These are phyloP conservation scores for Tricholoma matsutake DNA, from an alignment of 768 basidiomycete species.

Conservation along the genomic window DNA sequence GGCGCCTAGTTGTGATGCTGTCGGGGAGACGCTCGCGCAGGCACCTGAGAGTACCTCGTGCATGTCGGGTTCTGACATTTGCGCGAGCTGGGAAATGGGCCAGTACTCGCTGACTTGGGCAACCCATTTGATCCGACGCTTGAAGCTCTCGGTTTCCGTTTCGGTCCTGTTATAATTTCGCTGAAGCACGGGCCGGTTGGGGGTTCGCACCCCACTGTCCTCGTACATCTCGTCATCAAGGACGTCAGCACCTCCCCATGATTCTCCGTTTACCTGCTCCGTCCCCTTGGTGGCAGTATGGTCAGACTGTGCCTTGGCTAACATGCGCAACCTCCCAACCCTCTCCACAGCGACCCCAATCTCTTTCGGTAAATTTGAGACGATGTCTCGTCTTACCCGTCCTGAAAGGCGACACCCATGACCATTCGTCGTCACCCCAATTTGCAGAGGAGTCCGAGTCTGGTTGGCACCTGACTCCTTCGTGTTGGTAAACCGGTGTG, in stretches of 20 bases:
- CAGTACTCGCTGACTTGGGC: conserved; percentile 97
- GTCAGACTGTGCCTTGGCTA: conserved; percentile 34
- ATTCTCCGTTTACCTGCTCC: conserved; percentile 17
- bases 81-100: conserved; percentile 75
- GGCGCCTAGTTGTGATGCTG: conserved; percentile 2
- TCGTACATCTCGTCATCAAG: conserved; percentile 44
- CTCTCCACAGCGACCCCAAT: conserved; percentile 73
- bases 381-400: conserved; percentile 79
- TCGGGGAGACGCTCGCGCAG: conserved; percentile 23
- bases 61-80: conserved; percentile 69
- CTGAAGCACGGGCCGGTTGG: conserved; percentile 67
- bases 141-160: conserved; percentile 43
- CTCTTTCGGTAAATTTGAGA: conserved; percentile 66
- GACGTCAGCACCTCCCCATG: neutral
- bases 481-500: conserved; percentile 73
- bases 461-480: conserved; percentile 27
- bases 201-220: conserved; percentile 52
- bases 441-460: conserved; percentile 48
- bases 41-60: conserved; percentile 52
- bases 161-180: conserved; percentile 40
- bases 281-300: conserved; percentile 16
- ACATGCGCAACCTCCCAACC: conserved; percentile 62
- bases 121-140: conserved; percentile 86
- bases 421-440: conserved; percentile 90
- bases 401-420: conserved; percentile 84